phyloP scores from a whole-genome alignment of 495 filamentous ascomycete species.

The Daldinia decipiens region DNA sequence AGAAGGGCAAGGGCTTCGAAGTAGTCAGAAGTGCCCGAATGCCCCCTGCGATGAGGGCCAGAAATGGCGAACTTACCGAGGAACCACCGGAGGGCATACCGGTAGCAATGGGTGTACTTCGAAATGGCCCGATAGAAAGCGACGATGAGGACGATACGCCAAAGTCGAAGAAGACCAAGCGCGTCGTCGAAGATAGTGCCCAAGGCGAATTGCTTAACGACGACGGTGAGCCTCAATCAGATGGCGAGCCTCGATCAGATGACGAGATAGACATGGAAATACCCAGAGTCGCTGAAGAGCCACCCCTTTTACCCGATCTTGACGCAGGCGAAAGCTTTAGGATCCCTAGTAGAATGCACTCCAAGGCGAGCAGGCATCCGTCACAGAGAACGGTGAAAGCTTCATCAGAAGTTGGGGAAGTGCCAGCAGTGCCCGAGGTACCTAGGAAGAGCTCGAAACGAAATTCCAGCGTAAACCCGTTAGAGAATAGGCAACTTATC shows the following conservation, averaged over 20 bases:
- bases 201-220: slow-evolving; percentile 59
- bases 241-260: slow-evolving; percentile 54
- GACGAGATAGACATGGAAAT: slow-evolving; percentile 51
- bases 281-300: slow-evolving; percentile 59
- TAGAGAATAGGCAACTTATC: slow-evolving; percentile 30
- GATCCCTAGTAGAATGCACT: slow-evolving; percentile 70
- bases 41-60: slow-evolving; percentile 65
- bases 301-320: slow-evolving; percentile 69
- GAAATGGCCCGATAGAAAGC: slow-evolving; percentile 68
- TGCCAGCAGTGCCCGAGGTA: slow-evolving; percentile 56
- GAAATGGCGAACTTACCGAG: slow-evolving; percentile 64
- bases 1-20: slow-evolving; percentile 93
- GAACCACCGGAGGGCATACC: slow-evolving; percentile 66
- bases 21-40: slow-evolving; percentile 88
- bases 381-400: slow-evolving; percentile 45
- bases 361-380: slow-evolving; percentile 60
- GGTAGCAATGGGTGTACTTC: slow-evolving; percentile 65
- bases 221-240: slow-evolving; percentile 55
- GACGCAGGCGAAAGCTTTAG: slow-evolving; percentile 71
- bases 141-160: slow-evolving; percentile 63
- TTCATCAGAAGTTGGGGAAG: slow-evolving; percentile 23
- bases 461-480: slow-evolving; percentile 49
- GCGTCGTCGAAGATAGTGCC: slow-evolving; percentile 43
- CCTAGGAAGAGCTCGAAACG: slow-evolving; percentile 73
- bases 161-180: slow-evolving; percentile 40